Base-by-base conservation (phyloP, 352 stramenopile species). In the Phytophthora rubi region DNA sequence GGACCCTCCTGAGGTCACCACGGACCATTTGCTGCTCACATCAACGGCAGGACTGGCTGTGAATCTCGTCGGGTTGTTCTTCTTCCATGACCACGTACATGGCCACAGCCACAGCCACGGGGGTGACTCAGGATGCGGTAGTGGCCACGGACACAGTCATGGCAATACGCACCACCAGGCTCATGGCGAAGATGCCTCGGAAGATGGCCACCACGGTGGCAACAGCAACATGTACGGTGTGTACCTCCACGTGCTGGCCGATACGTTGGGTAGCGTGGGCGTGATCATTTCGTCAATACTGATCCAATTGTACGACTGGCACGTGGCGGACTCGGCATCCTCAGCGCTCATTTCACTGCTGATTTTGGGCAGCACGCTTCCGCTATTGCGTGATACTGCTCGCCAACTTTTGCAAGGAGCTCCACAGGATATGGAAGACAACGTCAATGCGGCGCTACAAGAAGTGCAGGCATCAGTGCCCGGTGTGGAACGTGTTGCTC, bases 141-240 rank as follows among this genome's bases (percentile, higher is more conserved):
- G 68, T 65, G 73, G 71, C 8, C 86, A 96, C 37, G 75, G 77
- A 6, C 85, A 94, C 66, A 86, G 79, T 44, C 85, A 95, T 23
- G 72, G 73, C 35, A 83, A 85, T 64, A 77, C 73, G 9, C 83
- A 90, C 51, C 70, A 79, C 51, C 80, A 91, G 42, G 55, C 63
- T 9, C 83, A 93, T 39, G 79, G 83, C 6, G 73, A 88, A 65
- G 62, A 74, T 26, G 80, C 88, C 45, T 75, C 59, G 2, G 65
- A 80, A 51, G 21, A 48, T 21, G 59, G 62, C 4, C 32, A 67
- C 8, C 49, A 68, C 21, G 63, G 68, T 52, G 85, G 76, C 54
- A 97, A 95, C 68, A 91, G 78, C 61, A 98, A 98, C 75, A 95
- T 98, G 82, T 91, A 97, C 65, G 92, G 89, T 9, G 90, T 98